A percentile compares a stretch with the other conserved stretches of the same genome.
Conservation (phyloP, 2,329 filamentous ascomycete genomes). For the Aspergillus hortae region DNA sequence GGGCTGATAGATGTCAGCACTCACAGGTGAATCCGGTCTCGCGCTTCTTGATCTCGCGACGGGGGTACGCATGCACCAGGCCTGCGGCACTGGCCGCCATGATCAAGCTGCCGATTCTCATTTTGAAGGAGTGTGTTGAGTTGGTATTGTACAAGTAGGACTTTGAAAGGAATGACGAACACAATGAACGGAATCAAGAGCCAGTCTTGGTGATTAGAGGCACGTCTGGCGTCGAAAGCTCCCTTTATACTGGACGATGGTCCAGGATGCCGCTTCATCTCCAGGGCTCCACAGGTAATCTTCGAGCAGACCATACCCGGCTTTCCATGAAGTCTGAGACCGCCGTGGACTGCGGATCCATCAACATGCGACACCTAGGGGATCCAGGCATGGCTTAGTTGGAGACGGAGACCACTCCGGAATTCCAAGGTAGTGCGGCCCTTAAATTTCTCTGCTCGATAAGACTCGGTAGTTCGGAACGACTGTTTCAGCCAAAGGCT, state of each 20-base stretch:
- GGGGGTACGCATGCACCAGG: slow-evolving; percentile 23
- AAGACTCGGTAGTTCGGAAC: neutral
- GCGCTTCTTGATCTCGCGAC: slow-evolving; percentile 25
- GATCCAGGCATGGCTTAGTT: too few relatives aligned
- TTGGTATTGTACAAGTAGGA: slow-evolving; percentile 15
- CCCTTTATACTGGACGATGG: neutral
- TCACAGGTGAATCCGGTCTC: slow-evolving; percentile 25
- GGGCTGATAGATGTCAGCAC: neutral
- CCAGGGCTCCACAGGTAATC: neutral
- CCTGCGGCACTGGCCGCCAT: slow-evolving; percentile 27
- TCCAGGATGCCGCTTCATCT: neutral
- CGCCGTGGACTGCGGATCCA: neutral
- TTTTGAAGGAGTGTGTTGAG: slow-evolving; percentile 25
- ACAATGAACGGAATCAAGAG: slow-evolving; percentile 5
- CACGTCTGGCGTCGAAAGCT: neutral
- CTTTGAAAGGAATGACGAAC: slow-evolving; percentile 1
- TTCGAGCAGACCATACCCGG: neutral
- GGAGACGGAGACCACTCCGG: too few relatives aligned
- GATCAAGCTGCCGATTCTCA: slow-evolving; percentile 28
- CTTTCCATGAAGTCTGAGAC: neutral
- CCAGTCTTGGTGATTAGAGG: neutral
- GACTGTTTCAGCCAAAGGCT: neutral
- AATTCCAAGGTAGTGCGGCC: too few relatives aligned
- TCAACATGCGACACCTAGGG: neutral
- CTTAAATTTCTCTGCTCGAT: too few relatives aligned